Conservation (phyloP, 768 basidiomycete species). For the Hypholoma sublateritium region DNA sequence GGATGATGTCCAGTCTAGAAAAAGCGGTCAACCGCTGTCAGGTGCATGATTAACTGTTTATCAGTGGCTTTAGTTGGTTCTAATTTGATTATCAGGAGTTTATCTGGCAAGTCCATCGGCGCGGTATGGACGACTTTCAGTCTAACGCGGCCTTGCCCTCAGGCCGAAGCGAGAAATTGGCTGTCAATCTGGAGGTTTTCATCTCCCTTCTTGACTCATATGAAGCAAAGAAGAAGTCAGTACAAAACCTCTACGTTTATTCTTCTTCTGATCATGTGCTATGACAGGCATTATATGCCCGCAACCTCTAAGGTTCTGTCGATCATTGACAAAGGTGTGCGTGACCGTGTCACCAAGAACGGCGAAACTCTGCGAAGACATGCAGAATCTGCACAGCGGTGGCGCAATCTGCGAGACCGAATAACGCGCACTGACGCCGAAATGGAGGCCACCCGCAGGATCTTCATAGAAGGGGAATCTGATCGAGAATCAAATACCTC, state of each 20-base stretch:
- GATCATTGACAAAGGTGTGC: conserved; percentile 92
- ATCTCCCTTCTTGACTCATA: conserved; percentile 70
- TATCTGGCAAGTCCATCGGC: conserved; percentile 77
- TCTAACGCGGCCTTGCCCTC: conserved; percentile 42
- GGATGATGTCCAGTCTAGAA: conserved; percentile 96
- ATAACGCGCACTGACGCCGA: conserved; percentile 80
- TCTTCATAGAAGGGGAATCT: conserved; percentile 54
- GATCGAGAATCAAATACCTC: conserved; percentile 74
- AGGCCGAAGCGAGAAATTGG: conserved; percentile 50
- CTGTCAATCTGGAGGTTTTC: conserved; percentile 62
- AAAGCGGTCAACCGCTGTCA: conserved; percentile 91
- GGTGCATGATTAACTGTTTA: conserved; percentile 44
- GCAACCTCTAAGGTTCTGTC: conserved; percentile 89
- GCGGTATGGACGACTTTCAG: conserved; percentile 42
- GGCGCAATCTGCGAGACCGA: conserved; percentile 77
- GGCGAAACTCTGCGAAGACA: conserved; percentile 91
- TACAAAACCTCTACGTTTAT: conserved; percentile 13
- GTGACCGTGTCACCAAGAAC: conserved; percentile 93
- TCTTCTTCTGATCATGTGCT: conserved; percentile 4
- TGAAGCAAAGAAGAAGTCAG: conserved; percentile 86
- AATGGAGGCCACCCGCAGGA: conserved; percentile 70
- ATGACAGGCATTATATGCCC: conserved; percentile 85
- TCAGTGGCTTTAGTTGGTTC: conserved; percentile 1
- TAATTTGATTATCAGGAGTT: conserved; percentile 59
- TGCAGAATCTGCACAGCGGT: conserved; percentile 85